Evolutionary conservation across 352 stramenopile genomes (phyloP).

Genomic region (Phytophthora gonapodyides): DNA sequence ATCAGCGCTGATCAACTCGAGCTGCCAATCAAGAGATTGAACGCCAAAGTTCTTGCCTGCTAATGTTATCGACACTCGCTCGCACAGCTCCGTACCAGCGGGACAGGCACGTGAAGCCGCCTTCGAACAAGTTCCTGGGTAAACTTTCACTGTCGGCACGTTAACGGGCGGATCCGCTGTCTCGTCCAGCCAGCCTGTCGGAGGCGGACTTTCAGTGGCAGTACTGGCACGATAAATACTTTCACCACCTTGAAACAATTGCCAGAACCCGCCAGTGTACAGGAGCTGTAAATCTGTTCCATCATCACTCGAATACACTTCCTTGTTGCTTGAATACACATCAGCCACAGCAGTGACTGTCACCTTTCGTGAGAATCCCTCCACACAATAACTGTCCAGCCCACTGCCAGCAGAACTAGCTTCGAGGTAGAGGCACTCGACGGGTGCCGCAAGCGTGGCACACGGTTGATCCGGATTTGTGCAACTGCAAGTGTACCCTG

Average conservation of each 20-base stretch:
- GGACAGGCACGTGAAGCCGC: constrained; percentile 38
- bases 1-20: constrained; percentile 40
- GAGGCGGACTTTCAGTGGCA: constrained; percentile 34
- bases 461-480: constrained; percentile 43
- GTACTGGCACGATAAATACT: constrained; percentile 33
- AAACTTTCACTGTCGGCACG: constrained; percentile 38
- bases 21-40: constrained; percentile 43
- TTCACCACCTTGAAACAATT: constrained; percentile 26
- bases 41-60: constrained; percentile 59
- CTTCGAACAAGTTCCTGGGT: constrained; percentile 41
- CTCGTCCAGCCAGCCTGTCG: constrained; percentile 41
- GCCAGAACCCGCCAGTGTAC: constrained; percentile 44
- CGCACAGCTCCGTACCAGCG: constrained; percentile 45
- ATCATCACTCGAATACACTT: constrained; percentile 37
- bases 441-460: constrained; percentile 42
- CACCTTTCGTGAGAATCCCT: constrained; percentile 23
- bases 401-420: constrained; percentile 15
- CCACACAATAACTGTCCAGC: constrained; percentile 41
- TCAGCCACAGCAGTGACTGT: constrained; percentile 38
- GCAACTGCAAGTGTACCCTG: constrained; percentile 59
- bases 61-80: constrained; percentile 51
- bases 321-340: constrained; percentile 46
- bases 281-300: constrained; percentile 34
- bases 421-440: constrained; percentile 45
- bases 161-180: constrained; percentile 17